Base-by-base conservation (phyloP, 2,329 filamentous ascomycete species). In the Monosporascus sp. region DNA sequence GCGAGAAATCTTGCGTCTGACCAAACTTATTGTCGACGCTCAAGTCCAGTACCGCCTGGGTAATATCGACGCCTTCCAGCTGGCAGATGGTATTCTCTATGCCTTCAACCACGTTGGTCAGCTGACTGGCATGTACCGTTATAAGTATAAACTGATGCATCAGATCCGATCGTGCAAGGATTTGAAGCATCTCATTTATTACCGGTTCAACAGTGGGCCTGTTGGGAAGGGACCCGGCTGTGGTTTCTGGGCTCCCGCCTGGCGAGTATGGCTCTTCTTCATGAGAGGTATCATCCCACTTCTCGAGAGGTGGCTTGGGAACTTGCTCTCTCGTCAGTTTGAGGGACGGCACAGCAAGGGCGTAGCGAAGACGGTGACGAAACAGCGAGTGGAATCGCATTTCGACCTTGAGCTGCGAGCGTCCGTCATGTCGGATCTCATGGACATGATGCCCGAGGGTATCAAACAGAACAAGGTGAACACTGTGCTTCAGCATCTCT, bases 131-230 rank as follows among this genome's bases (percentile, higher is more conserved):
- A 99, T 99, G 94, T 99, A 99, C 74, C 88, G 94, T 56, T 99
- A 99, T 82, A 99, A 99, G 79, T 99, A 99, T 78, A 99, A 99
- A 79, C 80, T 99, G 52, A 99, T 99, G 94, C 94, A 99, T 70
- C 94, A 99, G 72, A 99, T 99, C 64, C 90, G 94, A 63, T 96
- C 94, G 1, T 99, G 94, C 79, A 99, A 99, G 73, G 94, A 99
- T 73, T 72, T 99, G 68, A 99, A 99, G 82, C 94, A 99, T 81
- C 76, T 99, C 57, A 97, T 99, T 60, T 99, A 99, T 76, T 97
- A 97, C 72, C 89, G 93, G 48, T 99, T 99, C 76, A 99, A 99
- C 71, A 92, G 91, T 54, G 94, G 92, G 0, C 89, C 93, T 11
- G 95, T 99, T 20, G 94, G 94, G 8, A 99, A 99, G 70, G 94